Percentiles rank a stretch among this genome's conserved stretches.
Conservation (phyloP, 2,329 filamentous ascomycete genomes). For the Leptographium galeiforme region DNA sequence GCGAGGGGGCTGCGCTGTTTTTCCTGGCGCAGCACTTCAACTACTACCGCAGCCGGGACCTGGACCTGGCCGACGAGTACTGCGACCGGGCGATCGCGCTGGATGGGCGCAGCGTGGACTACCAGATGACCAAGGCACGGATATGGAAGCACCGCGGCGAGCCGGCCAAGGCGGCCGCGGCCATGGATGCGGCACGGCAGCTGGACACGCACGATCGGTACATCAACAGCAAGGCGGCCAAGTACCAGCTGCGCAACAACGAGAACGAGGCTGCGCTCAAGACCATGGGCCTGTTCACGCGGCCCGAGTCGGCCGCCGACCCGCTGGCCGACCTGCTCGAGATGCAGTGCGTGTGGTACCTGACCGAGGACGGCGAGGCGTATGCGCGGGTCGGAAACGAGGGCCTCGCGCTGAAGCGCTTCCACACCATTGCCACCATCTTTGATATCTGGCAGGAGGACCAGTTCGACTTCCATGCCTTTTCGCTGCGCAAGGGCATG, state of each 20-base stretch:
- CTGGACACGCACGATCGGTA: constrained; percentile 87
- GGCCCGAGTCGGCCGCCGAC: constrained; percentile 77
- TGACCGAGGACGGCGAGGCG: constrained; percentile 89
- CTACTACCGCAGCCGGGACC: constrained; percentile 74
- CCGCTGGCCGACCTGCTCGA: constrained; percentile 84
- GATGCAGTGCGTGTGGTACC: constrained; percentile 97
- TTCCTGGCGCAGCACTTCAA: constrained; percentile 97
- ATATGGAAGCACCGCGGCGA: constrained; percentile 88
- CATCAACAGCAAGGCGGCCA: constrained; percentile 96
- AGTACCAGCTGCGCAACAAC: constrained; percentile 89
- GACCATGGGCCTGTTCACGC: constrained; percentile 87
- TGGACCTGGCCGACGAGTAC: constrained; percentile 67
- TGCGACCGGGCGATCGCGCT: constrained; percentile 74
- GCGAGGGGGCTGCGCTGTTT: constrained; percentile 71
- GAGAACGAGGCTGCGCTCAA: constrained; percentile 75
- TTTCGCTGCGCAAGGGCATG: constrained; percentile 93
- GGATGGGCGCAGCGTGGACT: constrained; percentile 72
- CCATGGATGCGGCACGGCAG: constrained; percentile 76
- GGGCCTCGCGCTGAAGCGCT: constrained; percentile 80
- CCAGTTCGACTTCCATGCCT: constrained; percentile 97
- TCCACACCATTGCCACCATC: constrained; percentile 77
- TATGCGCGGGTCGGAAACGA: constrained; percentile 71
- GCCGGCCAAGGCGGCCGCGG: constrained; percentile 62
- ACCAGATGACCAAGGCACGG: constrained; percentile 87
- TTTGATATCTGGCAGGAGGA: constrained; percentile 98